Percentiles rank a stretch among this genome's conserved stretches.
phyloP scores from a whole-genome alignment of 345 rosid species.

The Theobroma cacao region DNA sequence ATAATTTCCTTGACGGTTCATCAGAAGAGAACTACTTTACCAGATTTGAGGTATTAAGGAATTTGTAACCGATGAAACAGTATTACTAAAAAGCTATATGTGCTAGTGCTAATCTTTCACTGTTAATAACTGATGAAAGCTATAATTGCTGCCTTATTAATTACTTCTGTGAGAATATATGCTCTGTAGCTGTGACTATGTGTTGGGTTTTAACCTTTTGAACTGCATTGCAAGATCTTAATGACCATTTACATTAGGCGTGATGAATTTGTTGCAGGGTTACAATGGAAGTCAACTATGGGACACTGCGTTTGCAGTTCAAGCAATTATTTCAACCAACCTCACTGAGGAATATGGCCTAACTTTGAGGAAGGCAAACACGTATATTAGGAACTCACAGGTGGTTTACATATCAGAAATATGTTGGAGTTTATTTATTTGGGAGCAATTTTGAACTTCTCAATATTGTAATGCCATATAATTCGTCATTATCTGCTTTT shows the following conservation, averaged over 20 bases:
- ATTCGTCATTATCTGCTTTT: constrained; percentile 13
- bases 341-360: constrained; percentile 68
- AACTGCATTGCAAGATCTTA: background rate
- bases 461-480: background rate
- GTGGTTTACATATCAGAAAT: constrained; percentile 31
- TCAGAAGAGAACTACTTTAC: background rate
- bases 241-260: constrained; percentile 11
- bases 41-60: background rate
- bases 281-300: constrained; percentile 97
- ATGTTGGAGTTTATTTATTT: constrained; percentile 9
- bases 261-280: constrained; percentile 56
- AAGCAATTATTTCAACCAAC: constrained; percentile 78
- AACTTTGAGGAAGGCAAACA: constrained; percentile 66
- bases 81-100: background rate
- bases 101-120: background rate
- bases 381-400: constrained; percentile 70
- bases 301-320: constrained; percentile 86
- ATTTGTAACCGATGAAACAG: background rate
- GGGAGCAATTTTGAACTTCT: background rate
- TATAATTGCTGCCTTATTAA: background rate
- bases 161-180: constrained; percentile 1
- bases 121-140: background rate
- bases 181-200: background rate
- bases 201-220: background rate
- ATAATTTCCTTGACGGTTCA: background rate